Base-by-base conservation (phyloP, 2,329 filamentous ascomycete genomes). In the Bipolaris zeicola region DNA sequence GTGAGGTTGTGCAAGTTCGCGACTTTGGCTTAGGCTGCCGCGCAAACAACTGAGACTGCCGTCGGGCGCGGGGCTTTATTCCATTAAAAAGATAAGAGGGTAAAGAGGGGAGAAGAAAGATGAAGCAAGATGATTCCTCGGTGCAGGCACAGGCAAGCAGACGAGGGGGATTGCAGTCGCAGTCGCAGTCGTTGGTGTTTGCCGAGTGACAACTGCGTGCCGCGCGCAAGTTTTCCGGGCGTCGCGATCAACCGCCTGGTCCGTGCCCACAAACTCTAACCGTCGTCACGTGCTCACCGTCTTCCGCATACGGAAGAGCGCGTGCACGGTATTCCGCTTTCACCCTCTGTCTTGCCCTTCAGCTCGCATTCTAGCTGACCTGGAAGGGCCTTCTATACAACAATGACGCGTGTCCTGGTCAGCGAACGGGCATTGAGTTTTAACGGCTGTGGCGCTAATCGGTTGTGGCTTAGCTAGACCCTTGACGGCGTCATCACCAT, bases 21-120 rank as follows among this genome's bases (percentile, higher is more conserved):
- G 50, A 58, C 52, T 46, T 53, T 26, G 43, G 39, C 45, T 57
- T 57, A 70, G 67, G 68, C 66, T 65, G 57, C 63, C 63, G 61
- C 63, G 63, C 60, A 59, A 58, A 46, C 16, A 53, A 48, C 20
- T 37, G 43, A 50, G 44, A 60, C 57, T 45, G 50, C 52, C 57
- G 50, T 57, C 43, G 51, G 53, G 44, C 39, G 28, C 38, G 33
- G 28, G 51, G 13, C 18, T 52, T 61, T 65, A 70, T 60, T 62
- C 66, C 71, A 73, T 73, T 50, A 60, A 63, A 46, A 42, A 44
- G 50, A 43, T 18, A 31, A 28, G 34, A 28, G 41, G 45, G 28
- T 41, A 31, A 33, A 24, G 26, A 39, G 33, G 46, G 8, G 39
- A 45, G 44, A 34, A 49, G 44, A 14, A 52, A 44, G 2, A 26